A percentile compares a stretch with the other conserved stretches of the same genome.
Conservation (phyloP, 2,329 filamentous ascomycete species). For the Gaeumannomyces tritici region DNA sequence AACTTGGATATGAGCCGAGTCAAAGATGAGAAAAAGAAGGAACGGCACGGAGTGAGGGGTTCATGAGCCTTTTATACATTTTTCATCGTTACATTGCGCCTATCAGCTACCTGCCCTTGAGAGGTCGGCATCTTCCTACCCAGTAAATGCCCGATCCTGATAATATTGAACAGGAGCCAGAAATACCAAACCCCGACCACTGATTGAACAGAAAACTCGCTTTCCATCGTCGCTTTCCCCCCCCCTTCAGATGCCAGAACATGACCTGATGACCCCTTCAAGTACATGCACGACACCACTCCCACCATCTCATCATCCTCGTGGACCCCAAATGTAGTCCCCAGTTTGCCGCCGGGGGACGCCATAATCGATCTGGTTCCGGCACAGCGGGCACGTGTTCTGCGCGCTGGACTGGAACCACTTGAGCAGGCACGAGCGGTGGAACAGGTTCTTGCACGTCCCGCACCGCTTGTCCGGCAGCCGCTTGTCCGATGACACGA, state of each 20-base stretch:
- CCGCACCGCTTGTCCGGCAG: slow-evolving; percentile 85
- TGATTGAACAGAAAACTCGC: too few species aligned
- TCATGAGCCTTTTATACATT: neutral
- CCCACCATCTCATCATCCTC: too few species aligned
- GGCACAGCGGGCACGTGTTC: slow-evolving; percentile 84
- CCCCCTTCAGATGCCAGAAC: too few species aligned
- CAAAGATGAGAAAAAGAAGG: neutral
- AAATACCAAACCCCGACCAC: too few species aligned
- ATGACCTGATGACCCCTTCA: too few species aligned
- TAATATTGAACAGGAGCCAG: too few species aligned
- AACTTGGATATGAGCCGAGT: neutral
- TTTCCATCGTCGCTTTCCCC: too few species aligned
- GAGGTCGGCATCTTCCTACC: too few species aligned
- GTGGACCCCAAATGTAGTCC: too few species aligned
- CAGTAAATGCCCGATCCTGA: too few species aligned
- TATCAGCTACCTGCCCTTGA: too few species aligned
- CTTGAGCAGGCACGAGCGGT: slow-evolving; percentile 81
- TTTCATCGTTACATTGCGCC: neutral
- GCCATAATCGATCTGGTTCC: slow-evolving; percentile 68
- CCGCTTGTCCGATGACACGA: slow-evolving; percentile 80
- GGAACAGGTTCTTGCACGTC: slow-evolving; percentile 92
- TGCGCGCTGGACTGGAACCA: slow-evolving; percentile 95
- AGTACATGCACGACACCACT: too few species aligned
- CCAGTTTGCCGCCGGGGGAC: neutral
- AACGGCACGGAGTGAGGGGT: neutral